phyloP scores from a whole-genome alignment of 1,284 basidiomycete genomes.

The Kwoniella shivajii region DNA sequence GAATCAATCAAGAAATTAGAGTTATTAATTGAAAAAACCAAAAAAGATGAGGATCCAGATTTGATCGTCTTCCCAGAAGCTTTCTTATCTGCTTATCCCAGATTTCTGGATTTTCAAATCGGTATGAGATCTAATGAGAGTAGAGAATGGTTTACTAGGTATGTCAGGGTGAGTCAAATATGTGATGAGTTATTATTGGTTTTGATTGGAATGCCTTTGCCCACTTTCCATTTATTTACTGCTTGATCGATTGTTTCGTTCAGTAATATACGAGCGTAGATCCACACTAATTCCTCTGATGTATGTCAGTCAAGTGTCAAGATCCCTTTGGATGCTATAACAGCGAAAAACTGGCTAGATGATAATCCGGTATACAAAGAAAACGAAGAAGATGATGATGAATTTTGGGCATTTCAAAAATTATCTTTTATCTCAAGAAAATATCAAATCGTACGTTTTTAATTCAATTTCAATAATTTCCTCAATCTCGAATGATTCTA shows the following conservation, averaged over 20 bases:
- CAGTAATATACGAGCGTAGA: too few relatives aligned
- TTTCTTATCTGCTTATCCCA: constrained; percentile 56
- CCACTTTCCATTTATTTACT: too few relatives aligned
- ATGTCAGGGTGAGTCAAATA: constrained; percentile 47
- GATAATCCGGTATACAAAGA: constrained; percentile 1
- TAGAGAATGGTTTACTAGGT: constrained; percentile 51
- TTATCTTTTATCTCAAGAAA: constrained; percentile 25
- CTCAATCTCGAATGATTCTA: too few relatives aligned
- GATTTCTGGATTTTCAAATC: constrained; percentile 42
- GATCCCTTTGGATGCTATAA: constrained; percentile 27
- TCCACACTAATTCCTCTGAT: too few relatives aligned
- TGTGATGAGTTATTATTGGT: not conserved
- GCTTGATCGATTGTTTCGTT: too few relatives aligned
- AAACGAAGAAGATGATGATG: constrained; percentile 7
- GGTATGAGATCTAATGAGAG: constrained; percentile 33
- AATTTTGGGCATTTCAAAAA: constrained; percentile 28
- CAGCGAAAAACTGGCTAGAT: constrained; percentile 23
- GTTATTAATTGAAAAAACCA: constrained; percentile 59
- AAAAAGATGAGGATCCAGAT: constrained; percentile 59
- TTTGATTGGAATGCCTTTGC: too few relatives aligned
- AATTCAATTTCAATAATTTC: not conserved
- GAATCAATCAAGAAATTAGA: constrained; percentile 65
- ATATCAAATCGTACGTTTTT: constrained; percentile 10
- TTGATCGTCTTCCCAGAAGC: constrained; percentile 73
- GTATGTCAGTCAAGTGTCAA: constrained; percentile 22